Conservation (phyloP, 495 filamentous ascomycete genomes). For the Immersiella caudata region DNA sequence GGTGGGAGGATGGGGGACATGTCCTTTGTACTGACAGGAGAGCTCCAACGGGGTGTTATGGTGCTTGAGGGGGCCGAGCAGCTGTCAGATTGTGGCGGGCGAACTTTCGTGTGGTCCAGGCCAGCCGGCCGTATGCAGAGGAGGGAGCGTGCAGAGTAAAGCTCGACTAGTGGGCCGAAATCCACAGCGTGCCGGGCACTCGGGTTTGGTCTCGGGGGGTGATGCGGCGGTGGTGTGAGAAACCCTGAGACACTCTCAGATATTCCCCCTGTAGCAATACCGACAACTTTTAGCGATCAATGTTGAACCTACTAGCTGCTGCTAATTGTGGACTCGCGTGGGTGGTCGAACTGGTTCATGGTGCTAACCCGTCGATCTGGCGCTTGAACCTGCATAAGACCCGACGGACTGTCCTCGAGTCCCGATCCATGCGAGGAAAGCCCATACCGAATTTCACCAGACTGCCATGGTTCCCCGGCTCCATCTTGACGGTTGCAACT, state of each 20-base stretch:
- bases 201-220: neutral
- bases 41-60: neutral
- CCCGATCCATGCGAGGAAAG: neutral
- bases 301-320: neutral
- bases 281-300: neutral
- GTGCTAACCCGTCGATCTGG: neutral
- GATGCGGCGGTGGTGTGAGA: neutral
- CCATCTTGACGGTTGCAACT: neutral
- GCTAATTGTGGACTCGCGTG: neutral
- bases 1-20: neutral
- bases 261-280: too few relatives aligned
- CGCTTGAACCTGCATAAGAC: neutral
- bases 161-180: neutral
- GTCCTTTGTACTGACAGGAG: neutral
- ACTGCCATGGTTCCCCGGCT: neutral
- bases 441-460: neutral
- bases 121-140: conserved; percentile 7
- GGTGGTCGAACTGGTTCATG: neutral
- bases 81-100: neutral
- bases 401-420: neutral
- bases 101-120: neutral
- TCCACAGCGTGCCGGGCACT: neutral
- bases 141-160: neutral
- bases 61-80: neutral
- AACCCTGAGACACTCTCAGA: too few relatives aligned